Base-by-base conservation (phyloP, 805 yeast genomes). In the Pichia kluyveri region DNA sequence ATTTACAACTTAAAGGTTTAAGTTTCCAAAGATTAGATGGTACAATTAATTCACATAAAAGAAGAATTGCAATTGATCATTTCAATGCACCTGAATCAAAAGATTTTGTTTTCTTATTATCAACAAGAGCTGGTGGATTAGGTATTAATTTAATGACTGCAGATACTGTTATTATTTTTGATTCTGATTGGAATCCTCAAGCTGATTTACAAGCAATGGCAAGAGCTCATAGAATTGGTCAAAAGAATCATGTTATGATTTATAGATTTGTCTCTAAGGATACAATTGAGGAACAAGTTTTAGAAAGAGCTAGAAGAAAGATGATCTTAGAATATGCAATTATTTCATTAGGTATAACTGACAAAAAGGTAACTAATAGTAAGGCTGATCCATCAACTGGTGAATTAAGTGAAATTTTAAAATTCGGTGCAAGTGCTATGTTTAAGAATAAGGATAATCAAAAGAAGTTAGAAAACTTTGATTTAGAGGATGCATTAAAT, bases 161-260 rank as follows among this genome's bases (percentile, higher is more conserved):
- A 4, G 99, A 93, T 62, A 93, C 99, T 8, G 99, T 93, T 30
- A 87, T 93, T 57, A 91, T 93, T 39, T 93, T 93, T 68, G 99
- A 93, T 67, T 87, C 96, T 5, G 99, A 93, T 69, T 93, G 99
- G 99, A 93, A 93, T 62, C 99, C 99, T 0, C 99, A 93, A 66
- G 99, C 99, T 0, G 99, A 93, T 74, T 72, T 93, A 59, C 99
- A 93, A 68, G 99, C 99, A 1, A 93, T 93, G 99, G 99, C 99
- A 0, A 81, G 99, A 68, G 99, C 99, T 3, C 99, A 93, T 69
- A 82, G 99, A 72, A 93, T 93, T 63, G 99, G 99, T n/a, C 99
- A 93, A 66, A 93, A 90, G 67, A 89, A 87, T 59, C 99, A 93
- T 67, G 99, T 93, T 37, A 87, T 88, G 81, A 98, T 93, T 17